Evolutionary conservation across 2,329 filamentous ascomycete species (phyloP).

Genomic region (Pseudocercospora ulei): DNA sequence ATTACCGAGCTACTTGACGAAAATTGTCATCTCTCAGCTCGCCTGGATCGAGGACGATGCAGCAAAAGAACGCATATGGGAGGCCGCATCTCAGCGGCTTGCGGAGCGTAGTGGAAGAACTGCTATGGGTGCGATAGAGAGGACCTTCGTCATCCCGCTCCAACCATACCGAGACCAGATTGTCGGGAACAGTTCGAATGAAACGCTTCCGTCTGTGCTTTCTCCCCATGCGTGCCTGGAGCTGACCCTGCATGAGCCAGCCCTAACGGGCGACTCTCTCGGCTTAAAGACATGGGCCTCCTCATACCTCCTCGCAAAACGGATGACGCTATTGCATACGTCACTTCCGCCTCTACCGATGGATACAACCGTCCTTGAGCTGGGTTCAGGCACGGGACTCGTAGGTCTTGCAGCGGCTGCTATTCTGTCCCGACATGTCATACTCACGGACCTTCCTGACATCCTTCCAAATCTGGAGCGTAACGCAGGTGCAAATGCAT

Average conservation of each 20-base stretch:
- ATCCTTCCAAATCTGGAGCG: constrained; percentile 72
- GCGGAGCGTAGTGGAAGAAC: constrained; percentile 75
- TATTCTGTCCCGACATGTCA: constrained; percentile 55
- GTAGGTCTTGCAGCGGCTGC: constrained; percentile 75
- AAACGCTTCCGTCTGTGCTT: neutral
- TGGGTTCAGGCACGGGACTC: constrained; percentile 86
- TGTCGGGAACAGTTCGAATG: constrained; percentile 16
- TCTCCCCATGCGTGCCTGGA: constrained; percentile 42
- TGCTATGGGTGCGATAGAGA: constrained; percentile 55
- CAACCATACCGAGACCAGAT: constrained; percentile 14
- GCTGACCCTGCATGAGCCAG: constrained; percentile 71
- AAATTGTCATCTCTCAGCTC: constrained; percentile 57
- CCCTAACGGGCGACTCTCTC: constrained; percentile 75
- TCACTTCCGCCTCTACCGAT: constrained; percentile 16
- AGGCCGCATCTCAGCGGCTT: constrained; percentile 65
- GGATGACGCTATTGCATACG: constrained; percentile 44
- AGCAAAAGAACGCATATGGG: constrained; percentile 61
- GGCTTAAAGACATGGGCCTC: constrained; percentile 95
- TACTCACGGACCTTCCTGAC: constrained; percentile 72
- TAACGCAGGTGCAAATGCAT: constrained; percentile 59
- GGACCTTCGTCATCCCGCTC: constrained; percentile 48
- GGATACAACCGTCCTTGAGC: constrained; percentile 51
- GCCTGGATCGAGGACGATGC: constrained; percentile 60
- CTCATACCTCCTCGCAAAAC: constrained; percentile 71
- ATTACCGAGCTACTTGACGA: constrained; percentile 57